A percentile compares a stretch with the other conserved stretches of the same genome.
Evolutionary conservation across 805 yeast species (phyloP).

Genomic region (Kazachstania bromeliacearum): DNA sequence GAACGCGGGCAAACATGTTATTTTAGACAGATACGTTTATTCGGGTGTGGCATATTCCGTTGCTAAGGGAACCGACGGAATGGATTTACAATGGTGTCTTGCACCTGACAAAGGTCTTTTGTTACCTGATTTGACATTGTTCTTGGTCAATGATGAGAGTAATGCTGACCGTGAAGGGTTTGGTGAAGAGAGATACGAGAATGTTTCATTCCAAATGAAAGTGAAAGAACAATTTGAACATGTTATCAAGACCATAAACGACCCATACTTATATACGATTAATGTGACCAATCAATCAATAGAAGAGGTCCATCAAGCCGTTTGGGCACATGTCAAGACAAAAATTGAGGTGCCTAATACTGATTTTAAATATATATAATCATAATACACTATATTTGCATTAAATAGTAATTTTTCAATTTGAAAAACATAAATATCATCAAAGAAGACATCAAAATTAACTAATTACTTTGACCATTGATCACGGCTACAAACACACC

Average conservation of each 20-base stretch:
- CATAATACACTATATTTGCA: background rate
- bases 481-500: background rate
- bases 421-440: no score
- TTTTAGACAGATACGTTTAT: conserved; percentile 81
- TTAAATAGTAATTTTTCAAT: background rate
- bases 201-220: conserved; percentile 55
- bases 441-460: background rate
- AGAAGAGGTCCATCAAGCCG: conserved; percentile 41
- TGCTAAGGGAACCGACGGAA: conserved; percentile 50
- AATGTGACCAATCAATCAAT: conserved; percentile 52
- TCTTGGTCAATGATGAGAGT: conserved; percentile 45
- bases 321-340: conserved; percentile 32
- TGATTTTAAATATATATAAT: conserved; percentile 3
- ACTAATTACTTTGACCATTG: background rate
- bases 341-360: conserved; percentile 10
- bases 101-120: conserved; percentile 79
- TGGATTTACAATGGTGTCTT: conserved; percentile 67
- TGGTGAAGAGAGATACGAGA: conserved; percentile 93
- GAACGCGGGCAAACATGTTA: conserved; percentile 44
- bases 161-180: conserved; percentile 57
- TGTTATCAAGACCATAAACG: conserved; percentile 20
- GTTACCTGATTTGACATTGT: conserved; percentile 74
- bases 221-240: conserved; percentile 46
- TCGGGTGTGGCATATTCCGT: conserved; percentile 90
- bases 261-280: conserved; percentile 35